Evolutionary conservation across 257 asterid species (phyloP), one percentile per base, ranked within the genome.

Genomic region (Haberlea rhodopensis): DNA sequence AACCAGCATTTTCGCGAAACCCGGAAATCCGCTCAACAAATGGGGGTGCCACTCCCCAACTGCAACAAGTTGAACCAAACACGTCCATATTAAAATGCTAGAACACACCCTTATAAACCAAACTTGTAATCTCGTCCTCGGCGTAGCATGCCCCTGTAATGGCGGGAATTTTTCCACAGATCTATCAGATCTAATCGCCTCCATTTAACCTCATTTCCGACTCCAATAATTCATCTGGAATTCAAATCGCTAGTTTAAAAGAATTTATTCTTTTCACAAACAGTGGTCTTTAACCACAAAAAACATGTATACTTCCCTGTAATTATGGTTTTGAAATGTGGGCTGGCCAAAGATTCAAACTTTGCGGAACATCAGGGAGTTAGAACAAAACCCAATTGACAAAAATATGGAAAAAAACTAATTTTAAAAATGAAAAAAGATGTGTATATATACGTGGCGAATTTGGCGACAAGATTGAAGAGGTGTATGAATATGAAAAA

Each of bases 51-150:
- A 90, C 21, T 86, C 86, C 60, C 85, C 84, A 65, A 87, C 90
- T 8, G 94, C 81, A 59, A 88, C 82, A 56, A 91, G 90, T 72
- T 91, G 97, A 66, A 86, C 88, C 89, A 90, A 79, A 78, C 96
- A 84, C 51, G 97, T 88, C 97, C 97, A 90, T 77, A 90, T 81
- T 48, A 90, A 75, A 80, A 91, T 91, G 75, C 88, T 84, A 58
- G 91, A 82, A 78, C 97, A 91, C 63, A 91, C 85, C 80, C 94
- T 86, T 75, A 91, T 83, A 65, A 91, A 91, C 95, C 95, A 91
- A 69, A 84, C 91, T 74, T 81, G 87, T 68, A 91, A 75, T 63
- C 94, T 77, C 11, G 95, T 76, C 73, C 90, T 84, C 69, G 80
- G 97, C 46, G 79, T 67, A 82, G 76, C 80, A 66, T 77, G 79